phyloP scores from a whole-genome alignment of 768 basidiomycete species.

The Boletus rubroflammeus region DNA sequence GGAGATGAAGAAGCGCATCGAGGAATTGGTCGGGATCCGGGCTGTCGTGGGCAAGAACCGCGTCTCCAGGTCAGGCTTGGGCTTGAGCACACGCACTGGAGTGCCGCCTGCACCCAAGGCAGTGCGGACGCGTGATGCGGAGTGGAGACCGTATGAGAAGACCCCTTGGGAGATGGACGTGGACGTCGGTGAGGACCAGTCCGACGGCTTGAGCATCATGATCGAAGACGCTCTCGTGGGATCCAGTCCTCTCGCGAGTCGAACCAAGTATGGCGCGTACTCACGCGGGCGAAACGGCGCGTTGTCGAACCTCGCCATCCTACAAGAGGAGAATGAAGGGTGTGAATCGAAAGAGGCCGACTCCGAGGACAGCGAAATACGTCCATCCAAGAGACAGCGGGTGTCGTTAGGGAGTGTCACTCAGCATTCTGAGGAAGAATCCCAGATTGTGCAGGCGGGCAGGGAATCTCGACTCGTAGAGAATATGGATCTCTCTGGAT shows the following conservation, averaged over 20 bases:
- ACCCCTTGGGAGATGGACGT: slow-evolving; percentile 27
- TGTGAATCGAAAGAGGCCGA: slow-evolving; percentile 9
- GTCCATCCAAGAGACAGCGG: slow-evolving; percentile 23
- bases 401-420: background rate
- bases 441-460: background rate
- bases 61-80: slow-evolving; percentile 25
- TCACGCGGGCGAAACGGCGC: slow-evolving; percentile 6
- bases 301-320: slow-evolving; percentile 18
- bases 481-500: slow-evolving; percentile 26
- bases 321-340: slow-evolving; percentile 29
- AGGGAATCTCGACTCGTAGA: slow-evolving; percentile 23
- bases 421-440: background rate
- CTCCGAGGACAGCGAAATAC: slow-evolving; percentile 6
- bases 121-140: slow-evolving; percentile 20
- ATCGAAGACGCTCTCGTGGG: slow-evolving; percentile 18
- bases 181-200: slow-evolving; percentile 6
- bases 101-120: slow-evolving; percentile 34
- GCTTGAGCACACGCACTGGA: slow-evolving; percentile 6
- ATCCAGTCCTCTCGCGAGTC: slow-evolving; percentile 29
- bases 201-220: slow-evolving; percentile 2
- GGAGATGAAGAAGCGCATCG: slow-evolving; percentile 53
- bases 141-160: slow-evolving; percentile 18
- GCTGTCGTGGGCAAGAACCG: slow-evolving; percentile 30
- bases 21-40: slow-evolving; percentile 57
- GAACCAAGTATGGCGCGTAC: slow-evolving; percentile 7